Evolutionary conservation across 805 yeast genomes (phyloP), one percentile per base, ranked within the genome.

Genomic region (Saccharomyces eubayanus): DNA sequence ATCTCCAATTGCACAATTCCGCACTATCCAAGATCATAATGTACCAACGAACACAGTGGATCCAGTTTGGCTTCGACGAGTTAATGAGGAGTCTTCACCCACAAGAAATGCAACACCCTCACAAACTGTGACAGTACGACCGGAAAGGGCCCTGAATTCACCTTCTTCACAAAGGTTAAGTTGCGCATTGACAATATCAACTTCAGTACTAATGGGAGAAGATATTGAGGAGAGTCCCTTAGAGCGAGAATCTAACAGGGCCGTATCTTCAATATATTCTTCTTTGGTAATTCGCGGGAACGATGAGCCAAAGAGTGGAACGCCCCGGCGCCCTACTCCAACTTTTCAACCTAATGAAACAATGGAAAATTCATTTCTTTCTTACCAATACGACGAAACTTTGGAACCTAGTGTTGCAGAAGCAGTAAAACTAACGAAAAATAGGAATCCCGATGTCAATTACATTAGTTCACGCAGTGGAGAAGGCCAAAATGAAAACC

Each of bases 371-470:
- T 40, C 54, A 29, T 48, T 51, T 28, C 51, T 46, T 4, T 49
- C 53, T 3, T 47, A 29, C 11, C 47, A 48, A 12, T 54, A 57
- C 47, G 53, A 55, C 20, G 55, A 55, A 8, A 54, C 59, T 6
- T 45, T 55, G 14, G 65, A 58, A 29, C 65, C 66, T 10, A 57
- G 58, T 31, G 58, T 66, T 21, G 68, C 62, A 31, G 62, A 64
- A 40, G 70, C 70, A 6, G 67, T 62, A 0, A 52, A 57, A 40
- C 49, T 59, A 4, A 53, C 65, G 29, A 62, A 55, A 51, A 52
- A 53, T 24, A 67, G 64, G 41, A 61, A 57, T 47, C 16, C 43
- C 4, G 20, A 16, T 36, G 43, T 36, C 8, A 36, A 36, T 16
- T 36, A n/a, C 20, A 36, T 36, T 6, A 36, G 43, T 16, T 6